These are phyloP conservation scores for Pulveroboletus ravenelii DNA, from an alignment of 768 basidiomycete genomes.

Conservation along the genomic window DNA sequence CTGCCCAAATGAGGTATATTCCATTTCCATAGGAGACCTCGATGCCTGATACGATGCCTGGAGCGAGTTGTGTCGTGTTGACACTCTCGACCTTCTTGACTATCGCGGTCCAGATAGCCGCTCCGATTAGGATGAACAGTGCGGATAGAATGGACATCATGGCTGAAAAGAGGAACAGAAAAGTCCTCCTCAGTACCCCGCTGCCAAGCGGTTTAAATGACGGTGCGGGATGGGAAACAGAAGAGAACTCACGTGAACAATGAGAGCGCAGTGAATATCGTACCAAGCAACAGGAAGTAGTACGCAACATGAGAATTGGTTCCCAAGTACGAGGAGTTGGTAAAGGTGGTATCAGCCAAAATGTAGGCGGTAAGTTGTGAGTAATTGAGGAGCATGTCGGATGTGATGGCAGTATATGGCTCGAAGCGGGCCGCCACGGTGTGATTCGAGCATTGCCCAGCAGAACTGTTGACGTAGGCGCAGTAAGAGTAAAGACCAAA, in stretches of 20 bases:
- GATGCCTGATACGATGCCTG: slow-evolving; percentile 53
- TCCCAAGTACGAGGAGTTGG: slow-evolving; percentile 58
- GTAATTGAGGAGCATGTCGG: slow-evolving; percentile 67
- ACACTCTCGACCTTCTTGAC: slow-evolving; percentile 59
- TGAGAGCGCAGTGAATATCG: slow-evolving; percentile 60
- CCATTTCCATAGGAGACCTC: slow-evolving; percentile 56
- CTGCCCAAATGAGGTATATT: slow-evolving; percentile 67
- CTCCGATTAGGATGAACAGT: slow-evolving; percentile 61
- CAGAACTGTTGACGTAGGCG: slow-evolving; percentile 56
- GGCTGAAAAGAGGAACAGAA: slow-evolving; percentile 66
- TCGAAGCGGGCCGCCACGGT: slow-evolving; percentile 55
- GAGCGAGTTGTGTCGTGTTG: slow-evolving; percentile 46
- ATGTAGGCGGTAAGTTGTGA: slow-evolving; percentile 50
- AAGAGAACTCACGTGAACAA: slow-evolving; percentile 53
- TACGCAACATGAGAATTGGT: slow-evolving; percentile 64
- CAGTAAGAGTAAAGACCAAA: slow-evolving; percentile 84
- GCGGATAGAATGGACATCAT: slow-evolving; percentile 56
- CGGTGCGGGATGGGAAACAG: neutral
- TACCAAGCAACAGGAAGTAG: slow-evolving; percentile 70
- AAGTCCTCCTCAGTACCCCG: slow-evolving; percentile 58
- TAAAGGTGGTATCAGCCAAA: slow-evolving; percentile 50
- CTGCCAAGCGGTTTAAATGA: slow-evolving; percentile 34
- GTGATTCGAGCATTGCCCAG: slow-evolving; percentile 61
- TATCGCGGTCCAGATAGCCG: slow-evolving; percentile 74
- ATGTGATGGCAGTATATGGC: slow-evolving; percentile 59